A percentile compares a stretch with the other conserved stretches of the same genome.
Conservation (phyloP, 2,329 filamentous ascomycete genomes). For the Phialophora expanda region DNA sequence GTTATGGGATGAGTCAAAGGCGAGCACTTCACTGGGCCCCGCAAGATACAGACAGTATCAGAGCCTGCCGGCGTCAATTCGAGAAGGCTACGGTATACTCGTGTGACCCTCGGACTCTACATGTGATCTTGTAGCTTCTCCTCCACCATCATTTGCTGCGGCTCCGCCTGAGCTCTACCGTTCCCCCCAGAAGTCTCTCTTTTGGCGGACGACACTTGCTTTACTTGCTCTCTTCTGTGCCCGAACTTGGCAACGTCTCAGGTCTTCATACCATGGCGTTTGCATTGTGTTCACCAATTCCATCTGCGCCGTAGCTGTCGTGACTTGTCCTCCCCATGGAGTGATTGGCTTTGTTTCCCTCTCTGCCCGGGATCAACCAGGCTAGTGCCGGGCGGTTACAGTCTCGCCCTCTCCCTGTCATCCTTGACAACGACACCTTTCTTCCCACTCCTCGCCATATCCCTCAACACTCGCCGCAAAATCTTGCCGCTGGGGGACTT, state of each 20-base stretch:
- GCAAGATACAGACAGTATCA: no score
- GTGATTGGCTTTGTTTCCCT: not conserved
- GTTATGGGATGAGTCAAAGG: no score
- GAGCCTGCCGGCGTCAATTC: no score
- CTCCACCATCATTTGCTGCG: no score
- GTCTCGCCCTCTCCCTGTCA: constrained; percentile 31
- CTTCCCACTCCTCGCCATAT: constrained; percentile 35
- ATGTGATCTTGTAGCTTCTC: no score
- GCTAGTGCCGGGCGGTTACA: constrained; percentile 15
- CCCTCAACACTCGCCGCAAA: constrained; percentile 43
- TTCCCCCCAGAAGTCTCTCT: not conserved
- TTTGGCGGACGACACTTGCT: not conserved
- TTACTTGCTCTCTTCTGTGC: not conserved
- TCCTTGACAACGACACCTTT: constrained; percentile 36
- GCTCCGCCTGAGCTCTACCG: not conserved
- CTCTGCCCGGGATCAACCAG: not conserved
- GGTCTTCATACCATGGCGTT: not conserved
- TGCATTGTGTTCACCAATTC: not conserved
- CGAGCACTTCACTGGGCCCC: no score
- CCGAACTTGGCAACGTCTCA: not conserved
- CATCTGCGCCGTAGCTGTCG: not conserved
- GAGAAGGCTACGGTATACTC: no score
- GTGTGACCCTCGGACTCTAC: no score
- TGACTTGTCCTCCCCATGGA: not conserved
- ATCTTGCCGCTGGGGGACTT: constrained; percentile 59